Evolutionary conservation across 75 land plant species (phyloP).

Genomic region (Pinus taeda): DNA sequence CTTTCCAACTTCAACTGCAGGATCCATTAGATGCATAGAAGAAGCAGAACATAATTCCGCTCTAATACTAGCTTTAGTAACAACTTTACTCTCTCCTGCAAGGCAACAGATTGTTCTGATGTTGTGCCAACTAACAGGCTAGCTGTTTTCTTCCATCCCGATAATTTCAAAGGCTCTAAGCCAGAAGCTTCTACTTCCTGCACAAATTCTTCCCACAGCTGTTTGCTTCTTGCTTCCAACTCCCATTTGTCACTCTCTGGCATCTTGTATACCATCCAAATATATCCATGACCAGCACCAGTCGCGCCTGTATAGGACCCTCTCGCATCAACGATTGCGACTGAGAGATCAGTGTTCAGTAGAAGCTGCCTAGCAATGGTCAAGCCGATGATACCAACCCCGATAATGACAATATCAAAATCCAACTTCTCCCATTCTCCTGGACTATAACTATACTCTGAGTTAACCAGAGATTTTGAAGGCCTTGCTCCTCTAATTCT

Average conservation of each 20-base stretch:
- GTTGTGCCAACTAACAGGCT: slow-evolving; percentile 77
- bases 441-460: too few species aligned
- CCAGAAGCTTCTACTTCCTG: slow-evolving; percentile 40
- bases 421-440: too few species aligned
- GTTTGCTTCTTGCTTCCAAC: slow-evolving; percentile 68
- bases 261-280: slow-evolving; percentile 79
- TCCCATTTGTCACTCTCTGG: slow-evolving; percentile 76
- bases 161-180: slow-evolving; percentile 46
- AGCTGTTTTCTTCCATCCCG: slow-evolving; percentile 97
- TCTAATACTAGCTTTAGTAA: slow-evolving; percentile 64
- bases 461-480: too few species aligned
- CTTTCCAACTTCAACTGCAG: slow-evolving; percentile 57
- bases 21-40: slow-evolving; percentile 51
- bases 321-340: slow-evolving; percentile 74
- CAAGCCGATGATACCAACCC: slow-evolving; percentile 94
- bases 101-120: slow-evolving; percentile 28
- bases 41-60: slow-evolving; percentile 53
- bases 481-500: too few species aligned
- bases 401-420: slow-evolving; percentile 73
- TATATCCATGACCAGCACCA: slow-evolving; percentile 98
- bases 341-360: slow-evolving; percentile 61
- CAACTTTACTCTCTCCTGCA: slow-evolving; percentile 48
- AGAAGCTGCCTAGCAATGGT: slow-evolving; percentile 74
- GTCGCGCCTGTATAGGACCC: slow-evolving; percentile 90
- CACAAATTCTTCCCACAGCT: slow-evolving; percentile 73